Evolutionary conservation across 306 rosid genomes (phyloP), one percentile per base, ranked within the genome.

Genomic region (Quercus aquifolioides): DNA sequence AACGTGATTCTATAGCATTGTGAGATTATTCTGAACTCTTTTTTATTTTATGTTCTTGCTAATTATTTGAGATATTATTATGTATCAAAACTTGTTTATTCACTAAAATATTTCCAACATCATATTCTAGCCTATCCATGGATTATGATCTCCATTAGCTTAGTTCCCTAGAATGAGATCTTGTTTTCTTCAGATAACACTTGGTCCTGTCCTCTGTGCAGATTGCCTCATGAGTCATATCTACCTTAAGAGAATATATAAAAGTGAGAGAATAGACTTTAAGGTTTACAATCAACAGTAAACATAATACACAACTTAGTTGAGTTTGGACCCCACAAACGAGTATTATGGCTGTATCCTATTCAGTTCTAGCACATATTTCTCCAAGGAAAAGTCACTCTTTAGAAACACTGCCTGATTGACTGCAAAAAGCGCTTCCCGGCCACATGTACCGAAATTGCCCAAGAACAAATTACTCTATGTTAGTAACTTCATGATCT

Each of bases 121-220:
- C 46, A 7, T 67, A 59, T 59, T 59, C 65, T 59, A 74, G 68
- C 64, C 1, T 5, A 26, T 41, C 68, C 28, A 43, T 73, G 18
- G 62, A 65, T 20, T 55, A 26, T 55, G 67, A 77, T 55, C 57
- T 31, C 76, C 76, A 57, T 67, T 77, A 31, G 49, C 75, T 55
- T 38, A 7, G 11, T 38, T 77, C 17, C 23, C 18, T 13, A 17
- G 55, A 38, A 70, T 43, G 74, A 21, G 55, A 19, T 41, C 20
- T 21, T n/a, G 18, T 31, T 67, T 7, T 7, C 14, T 30, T 67
- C 2, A 43, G n/a, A 18, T 26, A 71, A 21, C 14, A 8, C 13
- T 19, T 6, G 23, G 26, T 6, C 52, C 1, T 46, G 57, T 21
- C 21, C 28, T 46, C 25, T 43, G 0, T n/a, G 21, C 65, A 18